These are phyloP conservation scores for Pseudogymnoascus sp. DNA, from an alignment of 2,329 filamentous ascomycete genomes.

Conservation along the genomic window DNA sequence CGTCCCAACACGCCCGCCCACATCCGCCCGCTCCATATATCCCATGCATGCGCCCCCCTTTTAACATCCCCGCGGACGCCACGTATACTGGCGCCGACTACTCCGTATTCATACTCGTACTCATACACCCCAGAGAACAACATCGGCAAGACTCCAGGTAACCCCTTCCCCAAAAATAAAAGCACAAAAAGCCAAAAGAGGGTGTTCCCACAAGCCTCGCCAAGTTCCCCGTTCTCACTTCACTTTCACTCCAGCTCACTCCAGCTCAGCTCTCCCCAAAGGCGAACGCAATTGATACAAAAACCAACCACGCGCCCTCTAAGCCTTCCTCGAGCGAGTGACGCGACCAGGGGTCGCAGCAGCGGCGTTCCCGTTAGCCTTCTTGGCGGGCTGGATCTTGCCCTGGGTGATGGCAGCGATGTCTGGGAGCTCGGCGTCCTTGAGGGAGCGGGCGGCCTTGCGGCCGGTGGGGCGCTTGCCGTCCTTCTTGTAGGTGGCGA, in stretches of 20 bases:
- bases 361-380: conserved; percentile 39
- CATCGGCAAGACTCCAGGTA: not conserved
- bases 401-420: conserved; percentile 25
- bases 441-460: conserved; percentile 55
- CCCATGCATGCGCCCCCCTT: not conserved
- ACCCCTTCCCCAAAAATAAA: too few relatives aligned
- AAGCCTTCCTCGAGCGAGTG: conserved; percentile 30
- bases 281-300: not conserved
- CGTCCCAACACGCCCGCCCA: not conserved
- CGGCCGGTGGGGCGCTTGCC: conserved; percentile 73
- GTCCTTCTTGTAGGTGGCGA: conserved; percentile 89
- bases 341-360: conserved; percentile 24
- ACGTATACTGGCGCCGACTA: not conserved
- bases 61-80: not conserved
- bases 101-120: not conserved
- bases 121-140: not conserved
- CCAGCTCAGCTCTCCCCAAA: not conserved
- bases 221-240: not conserved
- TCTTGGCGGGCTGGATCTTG: conserved; percentile 42
- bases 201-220: not conserved
- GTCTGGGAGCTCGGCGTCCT: conserved; percentile 26
- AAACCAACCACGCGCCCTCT: conserved; percentile 10
- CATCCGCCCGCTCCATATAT: not conserved
- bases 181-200: not conserved
- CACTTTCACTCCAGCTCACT: not conserved